These are phyloP conservation scores for Juglanconis oblonga DNA, from an alignment of 2,329 filamentous ascomycete genomes.

Conservation along the genomic window DNA sequence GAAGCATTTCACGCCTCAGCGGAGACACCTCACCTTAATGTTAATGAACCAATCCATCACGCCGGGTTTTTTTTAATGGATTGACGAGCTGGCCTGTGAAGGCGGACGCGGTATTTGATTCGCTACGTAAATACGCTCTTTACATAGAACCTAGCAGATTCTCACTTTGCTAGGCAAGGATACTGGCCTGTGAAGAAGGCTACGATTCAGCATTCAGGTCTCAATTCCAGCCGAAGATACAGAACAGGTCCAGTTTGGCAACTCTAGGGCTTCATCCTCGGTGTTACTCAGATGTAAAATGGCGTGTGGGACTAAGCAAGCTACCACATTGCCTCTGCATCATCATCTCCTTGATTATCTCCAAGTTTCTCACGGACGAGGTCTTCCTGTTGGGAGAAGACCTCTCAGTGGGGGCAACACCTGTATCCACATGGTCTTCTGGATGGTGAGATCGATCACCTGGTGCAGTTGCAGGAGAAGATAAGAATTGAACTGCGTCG, in stretches of 20 bases:
- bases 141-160: too few species aligned
- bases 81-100: too few species aligned
- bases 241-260: neutral
- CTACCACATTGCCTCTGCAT: neutral
- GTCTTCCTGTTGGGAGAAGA: neutral
- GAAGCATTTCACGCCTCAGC: too few species aligned
- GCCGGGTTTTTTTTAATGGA: too few species aligned
- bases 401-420: neutral
- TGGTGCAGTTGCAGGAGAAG: neutral
- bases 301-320: neutral
- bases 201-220: neutral
- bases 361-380: neutral
- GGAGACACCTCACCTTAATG: too few species aligned
- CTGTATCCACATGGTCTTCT: neutral
- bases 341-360: neutral
- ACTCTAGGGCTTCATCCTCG: neutral
- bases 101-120: too few species aligned
- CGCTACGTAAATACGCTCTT: too few species aligned
- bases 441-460: neutral
- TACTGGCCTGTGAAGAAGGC: too few species aligned
- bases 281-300: neutral
- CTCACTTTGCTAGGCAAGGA: too few species aligned
- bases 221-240: neutral
- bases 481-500: neutral
- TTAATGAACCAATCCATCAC: too few species aligned